Conservation (phyloP, 257 asterid genomes). For the Ehretia macrophylla region DNA sequence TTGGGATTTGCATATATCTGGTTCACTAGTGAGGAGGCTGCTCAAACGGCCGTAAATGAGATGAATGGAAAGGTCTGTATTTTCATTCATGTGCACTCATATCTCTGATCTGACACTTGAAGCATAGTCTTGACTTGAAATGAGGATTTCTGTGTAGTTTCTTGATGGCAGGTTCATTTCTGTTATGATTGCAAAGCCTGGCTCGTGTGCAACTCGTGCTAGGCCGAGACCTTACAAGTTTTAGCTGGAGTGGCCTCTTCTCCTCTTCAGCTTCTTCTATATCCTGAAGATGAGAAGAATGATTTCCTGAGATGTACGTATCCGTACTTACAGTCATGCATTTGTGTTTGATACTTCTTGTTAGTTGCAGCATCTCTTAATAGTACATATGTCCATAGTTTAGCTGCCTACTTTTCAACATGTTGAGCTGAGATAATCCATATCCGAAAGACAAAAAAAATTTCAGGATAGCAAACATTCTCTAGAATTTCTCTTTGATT, state of each 20-base stretch:
- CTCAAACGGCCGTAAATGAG: conserved; percentile 36
- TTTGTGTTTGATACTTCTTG: too few relatives aligned
- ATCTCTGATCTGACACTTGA: background rate
- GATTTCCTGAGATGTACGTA: background rate
- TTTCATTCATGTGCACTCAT: background rate
- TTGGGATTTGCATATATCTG: conserved; percentile 55
- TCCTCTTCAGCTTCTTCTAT: background rate
- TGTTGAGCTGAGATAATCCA: too few relatives aligned
- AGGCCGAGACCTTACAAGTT: conserved; percentile 35
- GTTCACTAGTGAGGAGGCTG: conserved; percentile 37
- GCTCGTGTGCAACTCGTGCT: conserved; percentile 36
- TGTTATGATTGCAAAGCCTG: conserved; percentile 40
- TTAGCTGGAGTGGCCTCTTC: conserved; percentile 15
- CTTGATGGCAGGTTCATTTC: conserved; percentile 48
- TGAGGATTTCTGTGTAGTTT: conserved; percentile 33
- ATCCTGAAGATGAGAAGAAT: background rate
- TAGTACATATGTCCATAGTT: too few relatives aligned
- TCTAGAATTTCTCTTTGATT: too few relatives aligned
- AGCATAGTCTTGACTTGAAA: background rate
- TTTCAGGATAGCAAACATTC: too few relatives aligned
- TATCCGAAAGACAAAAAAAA: too few relatives aligned
- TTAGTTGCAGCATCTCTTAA: too few relatives aligned
- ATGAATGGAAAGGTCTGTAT: conserved; percentile 50
- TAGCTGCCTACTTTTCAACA: too few relatives aligned
- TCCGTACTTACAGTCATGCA: too few relatives aligned